Evolutionary conservation across 441 rosid genomes (phyloP), one percentile per base, ranked within the genome.

Genomic region (Adansonia gregorii): DNA sequence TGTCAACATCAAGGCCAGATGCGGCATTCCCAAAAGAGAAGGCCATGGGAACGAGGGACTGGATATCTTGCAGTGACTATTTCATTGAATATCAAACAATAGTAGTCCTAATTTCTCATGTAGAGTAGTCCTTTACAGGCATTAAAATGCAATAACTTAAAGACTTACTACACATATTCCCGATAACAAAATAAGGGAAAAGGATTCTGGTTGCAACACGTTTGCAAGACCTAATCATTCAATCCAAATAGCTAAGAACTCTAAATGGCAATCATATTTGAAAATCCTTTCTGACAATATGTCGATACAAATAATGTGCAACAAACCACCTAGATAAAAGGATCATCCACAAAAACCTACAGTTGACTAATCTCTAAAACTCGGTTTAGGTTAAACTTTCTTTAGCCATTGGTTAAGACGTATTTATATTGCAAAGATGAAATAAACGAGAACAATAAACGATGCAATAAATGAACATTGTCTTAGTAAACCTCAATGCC

Each of bases 401-500:
- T 31, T 31, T 31, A 27, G 59, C 45, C 22, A 49, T 70, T 8
- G 31, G 58, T 52, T 52, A 51, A 31, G 56, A 17, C 54, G n/a
- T 71, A 52, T 52, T 17, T 54, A 72, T 55, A 55, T 69, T 41
- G 12, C 19, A 63, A 27, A 8, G 67, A 63, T 31, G 67, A 12
- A 63, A 63, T 61, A 27, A 61, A 10, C 2, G 6, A 35, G 45
- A 2, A 46, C 12, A 0, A n/a, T 14, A 14, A 20, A 68, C 12
- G 35, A 58, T 58, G 73, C 58, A 48, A 22, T 14, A 65, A 15
- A 12, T 65, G 8, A 67, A 67, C 39, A 67, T 20, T 1, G 24
- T 72, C 52, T 4, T 5, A 55, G 63, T 49, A 20, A 69, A 79
- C 39, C 45, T 27, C 65, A 55, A 67, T 19, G 59, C 52, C 17